These are phyloP conservation scores for Lactifluus volemus DNA, from an alignment of 768 basidiomycete genomes.

Conservation along the genomic window DNA sequence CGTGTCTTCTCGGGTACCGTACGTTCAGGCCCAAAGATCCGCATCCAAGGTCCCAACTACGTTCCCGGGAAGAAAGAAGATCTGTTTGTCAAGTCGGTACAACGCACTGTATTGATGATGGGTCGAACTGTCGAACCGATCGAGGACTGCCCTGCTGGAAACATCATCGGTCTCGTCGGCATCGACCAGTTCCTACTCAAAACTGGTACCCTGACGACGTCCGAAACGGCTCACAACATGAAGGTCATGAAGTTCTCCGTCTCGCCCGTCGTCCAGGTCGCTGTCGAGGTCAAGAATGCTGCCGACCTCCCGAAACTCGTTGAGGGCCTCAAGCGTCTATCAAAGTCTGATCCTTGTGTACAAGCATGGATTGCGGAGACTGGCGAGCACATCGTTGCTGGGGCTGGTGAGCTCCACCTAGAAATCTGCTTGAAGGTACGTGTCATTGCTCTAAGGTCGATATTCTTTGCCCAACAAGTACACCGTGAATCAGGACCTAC, in stretches of 20 bases:
- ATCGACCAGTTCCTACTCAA: conserved; percentile 99
- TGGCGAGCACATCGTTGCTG: conserved; percentile 98
- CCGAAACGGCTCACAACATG: conserved; percentile 99
- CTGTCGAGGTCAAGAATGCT: conserved; percentile 99
- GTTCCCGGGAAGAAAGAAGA: conserved; percentile 98
- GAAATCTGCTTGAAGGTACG: conserved; percentile 97
- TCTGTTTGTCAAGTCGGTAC: conserved; percentile 94
- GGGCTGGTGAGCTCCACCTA: conserved; percentile 97
- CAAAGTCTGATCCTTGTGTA: conserved; percentile 99
- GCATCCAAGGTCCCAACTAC: conserved; percentile 99
- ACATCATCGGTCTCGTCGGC: conserved; percentile 98
- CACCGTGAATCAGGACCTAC: conserved; percentile 64
- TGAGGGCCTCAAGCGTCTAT: conserved; percentile 99
- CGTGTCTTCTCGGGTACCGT: conserved; percentile 99
- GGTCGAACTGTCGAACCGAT: conserved; percentile 97
- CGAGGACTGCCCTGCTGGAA: conserved; percentile 98
- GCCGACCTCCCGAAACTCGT: conserved; percentile 98
- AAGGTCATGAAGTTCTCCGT: conserved; percentile 99
- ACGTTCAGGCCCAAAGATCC: conserved; percentile 93
- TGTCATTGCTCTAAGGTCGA: not conserved
- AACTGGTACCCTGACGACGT: conserved; percentile 94
- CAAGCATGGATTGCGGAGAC: conserved; percentile 88
- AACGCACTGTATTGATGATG: conserved; percentile 99
- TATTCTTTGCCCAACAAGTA: not conserved
- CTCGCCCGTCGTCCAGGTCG: conserved; percentile 97